Percentiles rank a stretch among this genome's conserved stretches.
These are phyloP conservation scores for Trichoderma gamsii DNA, from an alignment of 495 filamentous ascomycete species.

Conservation along the genomic window DNA sequence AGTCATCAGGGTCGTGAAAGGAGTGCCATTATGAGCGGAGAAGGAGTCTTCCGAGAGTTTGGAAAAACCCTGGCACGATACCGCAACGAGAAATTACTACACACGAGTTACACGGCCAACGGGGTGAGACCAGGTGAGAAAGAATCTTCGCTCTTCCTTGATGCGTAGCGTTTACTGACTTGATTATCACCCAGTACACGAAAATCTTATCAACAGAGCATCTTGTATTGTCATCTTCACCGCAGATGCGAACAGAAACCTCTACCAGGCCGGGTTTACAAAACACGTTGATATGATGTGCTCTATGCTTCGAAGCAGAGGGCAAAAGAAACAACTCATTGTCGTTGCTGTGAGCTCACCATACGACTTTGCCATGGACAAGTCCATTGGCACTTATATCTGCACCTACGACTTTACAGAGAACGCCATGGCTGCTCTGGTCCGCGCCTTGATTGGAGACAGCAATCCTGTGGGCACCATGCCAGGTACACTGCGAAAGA, in stretches of 20 bases:
- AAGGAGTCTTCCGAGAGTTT: slow-evolving; percentile 79
- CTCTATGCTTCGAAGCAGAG: slow-evolving; percentile 47
- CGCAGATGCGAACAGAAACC: slow-evolving; percentile 81
- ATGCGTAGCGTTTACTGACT: slow-evolving; percentile 16
- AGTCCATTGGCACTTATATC: slow-evolving; percentile 76
- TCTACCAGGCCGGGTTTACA: slow-evolving; percentile 85
- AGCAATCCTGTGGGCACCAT: slow-evolving; percentile 63
- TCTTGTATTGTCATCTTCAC: slow-evolving; percentile 81
- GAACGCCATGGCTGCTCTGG: slow-evolving; percentile 74
- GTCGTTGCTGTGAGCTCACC: slow-evolving; percentile 89
- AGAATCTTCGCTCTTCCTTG: too few species aligned
- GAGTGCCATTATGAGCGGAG: slow-evolving; percentile 74
- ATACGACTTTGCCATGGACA: slow-evolving; percentile 92
- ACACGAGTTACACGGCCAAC: slow-evolving; percentile 88
- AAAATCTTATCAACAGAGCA: slow-evolving; percentile 80
- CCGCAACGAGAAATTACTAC: slow-evolving; percentile 71
- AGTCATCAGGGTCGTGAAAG: slow-evolving; percentile 44
- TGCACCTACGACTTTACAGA: slow-evolving; percentile 95
- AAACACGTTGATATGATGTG: slow-evolving; percentile 95
- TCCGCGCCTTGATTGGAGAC: slow-evolving; percentile 75
- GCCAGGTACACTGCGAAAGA: slow-evolving; percentile 76
- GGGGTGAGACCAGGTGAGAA: slow-evolving; percentile 63
- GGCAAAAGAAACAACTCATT: slow-evolving; percentile 65
- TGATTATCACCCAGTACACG: slow-evolving; percentile 52
- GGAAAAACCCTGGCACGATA: slow-evolving; percentile 76